Evolutionary conservation across 768 basidiomycete genomes (phyloP).

Genomic region (Tulasnella sp.): DNA sequence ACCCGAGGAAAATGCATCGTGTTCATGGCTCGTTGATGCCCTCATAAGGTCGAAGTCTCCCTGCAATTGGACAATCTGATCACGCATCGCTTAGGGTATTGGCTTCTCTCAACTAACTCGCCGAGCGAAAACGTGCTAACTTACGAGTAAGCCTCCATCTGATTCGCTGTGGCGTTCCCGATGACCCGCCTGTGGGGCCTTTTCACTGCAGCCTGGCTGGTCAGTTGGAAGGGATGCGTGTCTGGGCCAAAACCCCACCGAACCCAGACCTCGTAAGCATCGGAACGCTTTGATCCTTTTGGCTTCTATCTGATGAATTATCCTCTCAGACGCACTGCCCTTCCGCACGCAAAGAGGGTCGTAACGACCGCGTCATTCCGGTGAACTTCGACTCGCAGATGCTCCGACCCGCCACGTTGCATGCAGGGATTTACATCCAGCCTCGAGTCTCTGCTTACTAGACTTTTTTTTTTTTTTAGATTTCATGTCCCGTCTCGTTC

Average conservation of each 20-base stretch:
- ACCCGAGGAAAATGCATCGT: background rate
- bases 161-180: background rate
- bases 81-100: background rate
- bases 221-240: background rate
- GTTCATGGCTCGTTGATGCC: background rate
- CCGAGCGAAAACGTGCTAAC: background rate
- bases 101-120: background rate
- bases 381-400: background rate
- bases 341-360: background rate
- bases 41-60: background rate
- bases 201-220: background rate
- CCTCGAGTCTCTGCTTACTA: background rate
- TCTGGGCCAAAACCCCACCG: background rate
- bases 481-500: background rate
- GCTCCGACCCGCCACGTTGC: background rate
- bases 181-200: background rate
- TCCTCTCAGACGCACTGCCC: background rate
- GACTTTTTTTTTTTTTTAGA: background rate
- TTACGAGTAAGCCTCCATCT: background rate
- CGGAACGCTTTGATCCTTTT: background rate
- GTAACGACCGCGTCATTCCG: background rate
- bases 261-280: background rate
- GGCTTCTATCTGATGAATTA: background rate
- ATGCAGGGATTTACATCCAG: background rate
- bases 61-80: background rate